These are phyloP conservation scores for Sanghuangporus baumii DNA, from an alignment of 1,284 basidiomycete genomes.

Conservation along the genomic window DNA sequence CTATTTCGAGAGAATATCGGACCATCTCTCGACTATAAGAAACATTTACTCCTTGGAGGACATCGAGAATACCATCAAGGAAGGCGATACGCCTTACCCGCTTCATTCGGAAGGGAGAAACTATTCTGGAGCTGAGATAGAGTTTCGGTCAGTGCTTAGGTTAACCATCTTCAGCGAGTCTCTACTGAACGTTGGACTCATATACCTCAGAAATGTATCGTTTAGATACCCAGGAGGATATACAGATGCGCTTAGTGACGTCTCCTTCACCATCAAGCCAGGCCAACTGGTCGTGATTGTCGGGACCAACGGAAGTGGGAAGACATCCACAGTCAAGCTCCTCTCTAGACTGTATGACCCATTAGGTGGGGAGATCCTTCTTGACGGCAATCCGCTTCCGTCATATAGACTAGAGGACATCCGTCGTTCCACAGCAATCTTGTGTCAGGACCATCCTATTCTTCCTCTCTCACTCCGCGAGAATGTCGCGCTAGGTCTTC, in stretches of 20 bases:
- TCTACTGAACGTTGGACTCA: background rate
- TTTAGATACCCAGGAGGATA: conserved; percentile 31
- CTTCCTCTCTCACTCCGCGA: conserved; percentile 38
- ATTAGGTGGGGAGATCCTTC: conserved; percentile 32
- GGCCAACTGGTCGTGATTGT: conserved; percentile 43
- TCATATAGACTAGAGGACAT: conserved; percentile 27
- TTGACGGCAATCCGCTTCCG: conserved; percentile 32
- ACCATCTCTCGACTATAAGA: conserved; percentile 9
- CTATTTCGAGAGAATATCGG: conserved; percentile 2
- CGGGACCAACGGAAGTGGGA: conserved; percentile 45
- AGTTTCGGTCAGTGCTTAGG: conserved; percentile 29
- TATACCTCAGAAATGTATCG: conserved; percentile 34
- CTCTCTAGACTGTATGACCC: conserved; percentile 36
- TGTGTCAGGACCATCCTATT: conserved; percentile 35
- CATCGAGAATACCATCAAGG: conserved; percentile 15
- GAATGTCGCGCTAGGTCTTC: conserved; percentile 34
- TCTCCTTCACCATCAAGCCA: conserved; percentile 36
- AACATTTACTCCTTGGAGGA: conserved; percentile 13
- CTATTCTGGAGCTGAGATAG: conserved; percentile 21
- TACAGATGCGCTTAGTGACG: conserved; percentile 27
- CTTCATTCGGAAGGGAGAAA: background rate
- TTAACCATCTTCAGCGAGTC: background rate
- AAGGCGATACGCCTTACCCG: conserved; percentile 18
- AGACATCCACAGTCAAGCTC: conserved; percentile 42
- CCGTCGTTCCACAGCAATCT: conserved; percentile 31